Base-by-base conservation (phyloP, 257 asterid species). In the Pogostemon cablin region DNA sequence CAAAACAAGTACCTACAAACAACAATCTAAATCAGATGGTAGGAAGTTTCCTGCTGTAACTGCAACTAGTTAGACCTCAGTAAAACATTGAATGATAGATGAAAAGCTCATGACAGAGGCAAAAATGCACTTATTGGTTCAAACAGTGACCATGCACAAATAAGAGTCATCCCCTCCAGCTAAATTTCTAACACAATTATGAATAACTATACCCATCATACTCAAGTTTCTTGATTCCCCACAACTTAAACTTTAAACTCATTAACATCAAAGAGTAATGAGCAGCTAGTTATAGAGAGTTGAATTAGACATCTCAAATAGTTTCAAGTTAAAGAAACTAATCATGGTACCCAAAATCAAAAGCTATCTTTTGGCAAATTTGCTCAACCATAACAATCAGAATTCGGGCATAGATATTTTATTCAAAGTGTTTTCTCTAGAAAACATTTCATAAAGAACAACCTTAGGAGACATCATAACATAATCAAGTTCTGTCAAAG, bases 1-100 rank as follows among this genome's bases (percentile, higher is more conserved):
- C 98, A 93, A 66, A 93, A 93, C 66, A 93, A 78, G 75, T 93
- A 93, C 98, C 98, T 93, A 79, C 62, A 65, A 17, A 66, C 58
- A 80, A 69, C 10, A 62, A 38, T 55, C 65, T 71, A 54, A 37
- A 63, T 72, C 50, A 65, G 40, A 61, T 41, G 63, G 58, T 57
- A 17, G 48, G 69, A 71, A 57, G 10, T 46, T 56, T 55, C 59
- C 53, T 34, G 74, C 54, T 71, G 53, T 6, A 20, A 37, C 53
- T 59, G 46, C 41, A 63, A 50, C 39, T 42, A 56, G 66, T 47
- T 65, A 25, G 72, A 32, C 60, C 35, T 47, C 34, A 34, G 10
- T 6, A 25, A 25, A 25, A 64, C 35, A 12, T 8, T 12, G 25
- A 32, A 7, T 2, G 7, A 35, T 3, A 68, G 32, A 4, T 25